Evolutionary conservation across 306 rosid species (phyloP).

Genomic region (Echinosophora koreensis): DNA sequence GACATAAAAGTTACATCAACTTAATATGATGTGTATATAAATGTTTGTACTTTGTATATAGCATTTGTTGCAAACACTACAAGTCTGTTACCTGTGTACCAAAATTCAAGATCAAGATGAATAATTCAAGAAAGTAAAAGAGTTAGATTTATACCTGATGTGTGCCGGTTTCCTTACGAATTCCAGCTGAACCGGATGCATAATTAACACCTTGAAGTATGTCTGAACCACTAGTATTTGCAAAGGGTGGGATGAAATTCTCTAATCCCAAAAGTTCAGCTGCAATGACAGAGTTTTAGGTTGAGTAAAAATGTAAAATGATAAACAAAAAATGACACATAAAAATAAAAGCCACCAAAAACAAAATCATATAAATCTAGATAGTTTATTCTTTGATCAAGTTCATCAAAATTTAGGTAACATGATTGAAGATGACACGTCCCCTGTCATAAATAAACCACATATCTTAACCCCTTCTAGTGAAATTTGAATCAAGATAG

Average conservation of each 20-base stretch:
- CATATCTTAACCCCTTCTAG: background rate
- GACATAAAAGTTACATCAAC: too few relatives aligned
- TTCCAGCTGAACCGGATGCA: conserved; percentile 79
- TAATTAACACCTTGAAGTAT: conserved; percentile 69
- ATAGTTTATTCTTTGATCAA: too few relatives aligned
- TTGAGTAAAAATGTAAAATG: background rate
- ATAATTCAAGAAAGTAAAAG: background rate
- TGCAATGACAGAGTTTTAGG: conserved; percentile 1
- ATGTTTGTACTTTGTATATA: too few relatives aligned
- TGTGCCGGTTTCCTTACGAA: conserved; percentile 55
- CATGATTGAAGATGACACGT: background rate
- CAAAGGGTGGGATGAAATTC: conserved; percentile 60
- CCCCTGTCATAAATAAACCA: background rate
- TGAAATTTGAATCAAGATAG: background rate
- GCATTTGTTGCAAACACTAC: too few relatives aligned
- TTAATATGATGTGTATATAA: too few relatives aligned
- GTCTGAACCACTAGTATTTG: conserved; percentile 30
- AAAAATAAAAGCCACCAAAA: background rate
- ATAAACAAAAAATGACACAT: background rate
- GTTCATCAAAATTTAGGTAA: background rate
- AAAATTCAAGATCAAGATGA: background rate
- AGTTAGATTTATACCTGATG: conserved; percentile 39
- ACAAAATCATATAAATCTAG: background rate
- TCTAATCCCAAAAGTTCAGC: conserved; percentile 48
- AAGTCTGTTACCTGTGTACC: background rate